Percentiles rank a stretch among this genome's conserved stretches.
Conservation (phyloP, 352 stramenopile genomes). For the Phytophthora syringae region DNA sequence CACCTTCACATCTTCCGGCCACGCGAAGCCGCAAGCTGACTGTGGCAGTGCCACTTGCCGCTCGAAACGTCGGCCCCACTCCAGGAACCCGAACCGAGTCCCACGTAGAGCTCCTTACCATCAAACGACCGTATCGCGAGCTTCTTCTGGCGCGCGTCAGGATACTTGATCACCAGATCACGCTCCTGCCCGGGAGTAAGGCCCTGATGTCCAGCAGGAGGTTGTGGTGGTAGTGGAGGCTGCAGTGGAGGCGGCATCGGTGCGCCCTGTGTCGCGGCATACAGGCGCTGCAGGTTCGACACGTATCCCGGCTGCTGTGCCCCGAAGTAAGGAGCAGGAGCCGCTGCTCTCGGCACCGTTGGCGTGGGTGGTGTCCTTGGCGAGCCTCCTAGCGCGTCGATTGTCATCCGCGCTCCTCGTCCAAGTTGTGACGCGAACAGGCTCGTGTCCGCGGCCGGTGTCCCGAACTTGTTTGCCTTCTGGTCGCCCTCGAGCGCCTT, state of each 20-base stretch:
- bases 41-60: too few species aligned
- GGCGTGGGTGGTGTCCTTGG: background rate
- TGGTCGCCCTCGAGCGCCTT: background rate
- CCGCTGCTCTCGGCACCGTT: too few species aligned
- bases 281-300: background rate
- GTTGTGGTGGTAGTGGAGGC: background rate
- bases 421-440: background rate
- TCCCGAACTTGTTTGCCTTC: background rate
- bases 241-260: background rate
- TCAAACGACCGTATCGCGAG: too few species aligned
- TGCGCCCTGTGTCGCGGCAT: background rate
- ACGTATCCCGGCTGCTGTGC: background rate
- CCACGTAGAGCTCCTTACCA: too few species aligned
- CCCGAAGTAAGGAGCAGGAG: background rate
- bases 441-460: background rate
- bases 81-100: too few species aligned
- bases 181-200: background rate
- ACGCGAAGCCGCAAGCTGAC: too few species aligned
- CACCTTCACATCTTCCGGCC: too few species aligned
- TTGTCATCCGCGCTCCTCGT: background rate
- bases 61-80: too few species aligned
- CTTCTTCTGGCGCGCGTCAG: background rate
- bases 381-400: background rate
- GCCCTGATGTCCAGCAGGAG: background rate
- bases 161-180: background rate